Percentiles rank a stretch among this genome's conserved stretches.
Evolutionary conservation across 805 yeast species (phyloP).

Genomic region (Saturnispora kantuleensis): DNA sequence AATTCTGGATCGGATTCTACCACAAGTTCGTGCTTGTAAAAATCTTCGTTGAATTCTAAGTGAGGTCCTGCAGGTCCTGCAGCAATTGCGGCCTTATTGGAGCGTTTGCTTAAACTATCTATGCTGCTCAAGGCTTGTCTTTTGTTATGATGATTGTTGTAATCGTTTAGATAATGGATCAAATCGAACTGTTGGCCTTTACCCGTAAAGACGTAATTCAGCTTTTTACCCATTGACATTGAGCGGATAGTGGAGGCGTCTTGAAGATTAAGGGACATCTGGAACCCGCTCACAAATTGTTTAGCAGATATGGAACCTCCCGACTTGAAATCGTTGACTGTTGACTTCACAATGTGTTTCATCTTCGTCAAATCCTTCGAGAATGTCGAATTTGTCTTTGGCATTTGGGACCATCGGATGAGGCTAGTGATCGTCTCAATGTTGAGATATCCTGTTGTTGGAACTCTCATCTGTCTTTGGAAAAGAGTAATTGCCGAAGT

Average conservation of each 20-base stretch:
- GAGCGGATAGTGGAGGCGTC: conserved; percentile 20
- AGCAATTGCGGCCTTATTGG: no score
- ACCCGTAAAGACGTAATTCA: conserved; percentile 39
- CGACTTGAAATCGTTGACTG: conserved; percentile 29
- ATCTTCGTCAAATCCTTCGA: conserved; percentile 28
- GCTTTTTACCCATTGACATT: conserved; percentile 22
- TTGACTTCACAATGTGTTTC: conserved; percentile 27
- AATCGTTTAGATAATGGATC: neutral
- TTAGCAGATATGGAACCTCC: conserved; percentile 22
- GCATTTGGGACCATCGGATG: conserved; percentile 16
- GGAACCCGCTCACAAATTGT: conserved; percentile 16
- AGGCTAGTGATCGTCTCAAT: conserved; percentile 18
- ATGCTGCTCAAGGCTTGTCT: neutral
- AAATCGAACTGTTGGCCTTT: conserved; percentile 34
- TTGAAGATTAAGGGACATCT: conserved; percentile 15
- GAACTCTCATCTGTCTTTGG: conserved; percentile 39
- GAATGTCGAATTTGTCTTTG: conserved; percentile 28
- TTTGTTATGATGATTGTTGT: neutral
- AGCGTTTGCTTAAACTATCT: neutral
- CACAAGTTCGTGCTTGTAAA: neutral
- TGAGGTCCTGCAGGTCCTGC: no score
- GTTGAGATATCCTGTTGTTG: conserved; percentile 16
- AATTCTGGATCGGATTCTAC: conserved; percentile 5
- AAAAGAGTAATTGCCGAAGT: conserved; percentile 60
- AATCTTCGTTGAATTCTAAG: neutral